phyloP scores from a whole-genome alignment of 768 basidiomycete genomes.

The Boletus vinaceobasis region DNA sequence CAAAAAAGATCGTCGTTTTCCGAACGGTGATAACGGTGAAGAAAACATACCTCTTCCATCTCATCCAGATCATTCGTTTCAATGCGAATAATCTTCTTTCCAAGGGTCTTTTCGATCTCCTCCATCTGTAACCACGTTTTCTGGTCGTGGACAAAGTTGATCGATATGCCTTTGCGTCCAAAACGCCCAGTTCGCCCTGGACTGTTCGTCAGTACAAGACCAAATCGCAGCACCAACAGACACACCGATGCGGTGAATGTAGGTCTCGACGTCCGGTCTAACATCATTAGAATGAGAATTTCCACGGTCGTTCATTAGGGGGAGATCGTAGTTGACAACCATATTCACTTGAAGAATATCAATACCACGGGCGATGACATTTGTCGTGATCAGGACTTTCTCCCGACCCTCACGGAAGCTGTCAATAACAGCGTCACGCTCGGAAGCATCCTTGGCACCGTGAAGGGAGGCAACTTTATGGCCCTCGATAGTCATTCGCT shows the following conservation, averaged over 20 bases:
- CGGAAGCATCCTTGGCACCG: conserved; percentile 85
- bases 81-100: conserved; percentile 77
- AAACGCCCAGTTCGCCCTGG: conserved; percentile 96
- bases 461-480: conserved; percentile 96
- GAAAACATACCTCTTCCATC: conserved; percentile 79
- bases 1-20: not conserved
- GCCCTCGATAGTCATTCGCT: conserved; percentile 87
- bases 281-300: conserved; percentile 43
- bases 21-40: not conserved
- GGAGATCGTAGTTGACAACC: conserved; percentile 99
- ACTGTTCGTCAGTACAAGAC: not conserved
- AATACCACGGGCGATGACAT: conserved; percentile 97
- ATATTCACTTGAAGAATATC: conserved; percentile 99
- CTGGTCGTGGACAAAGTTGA: conserved; percentile 95
- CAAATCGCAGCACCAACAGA: conserved; percentile 7
- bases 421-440: conserved; percentile 92
- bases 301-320: conserved; percentile 72
- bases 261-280: conserved; percentile 90
- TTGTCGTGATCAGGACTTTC: conserved; percentile 97
- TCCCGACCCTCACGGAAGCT: conserved; percentile 94
- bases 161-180: conserved; percentile 93
- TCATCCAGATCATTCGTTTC: conserved; percentile 87
- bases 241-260: conserved; percentile 95
- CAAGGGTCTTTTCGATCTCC: conserved; percentile 76
- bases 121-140: conserved; percentile 88